These are phyloP conservation scores for Microcera coccophila DNA, from an alignment of 2,329 filamentous ascomycete genomes.

Conservation along the genomic window DNA sequence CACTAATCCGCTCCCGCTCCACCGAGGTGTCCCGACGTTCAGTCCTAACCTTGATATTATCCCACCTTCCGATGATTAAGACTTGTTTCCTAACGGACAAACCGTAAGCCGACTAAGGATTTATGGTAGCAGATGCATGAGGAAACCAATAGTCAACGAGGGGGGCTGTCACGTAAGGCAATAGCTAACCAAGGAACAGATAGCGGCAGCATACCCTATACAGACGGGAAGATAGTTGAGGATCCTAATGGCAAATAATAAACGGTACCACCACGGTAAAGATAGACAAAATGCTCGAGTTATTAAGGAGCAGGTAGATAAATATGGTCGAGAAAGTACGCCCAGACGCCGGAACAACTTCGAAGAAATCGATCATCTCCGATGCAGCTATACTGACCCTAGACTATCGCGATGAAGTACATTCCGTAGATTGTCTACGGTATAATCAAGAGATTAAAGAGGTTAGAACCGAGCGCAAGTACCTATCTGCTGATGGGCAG, in stretches of 20 bases:
- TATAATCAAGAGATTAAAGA: conserved; percentile 63
- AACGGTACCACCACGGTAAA: conserved; percentile 55
- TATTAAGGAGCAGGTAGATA: conserved; percentile 66
- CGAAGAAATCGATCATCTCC: conserved; percentile 41
- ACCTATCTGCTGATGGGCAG: conserved; percentile 60
- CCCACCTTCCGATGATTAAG: too few species aligned
- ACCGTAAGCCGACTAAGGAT: too few species aligned
- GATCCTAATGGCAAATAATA: conserved; percentile 55
- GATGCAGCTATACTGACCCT: conserved; percentile 60
- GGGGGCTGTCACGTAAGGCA: too few species aligned
- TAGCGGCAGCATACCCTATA: conserved; percentile 63
- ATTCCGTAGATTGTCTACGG: conserved; percentile 64
- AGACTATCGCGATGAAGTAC: conserved; percentile 64
- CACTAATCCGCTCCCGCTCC: too few species aligned
- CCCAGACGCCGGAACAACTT: conserved; percentile 58
- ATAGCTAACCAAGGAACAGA: too few species aligned
- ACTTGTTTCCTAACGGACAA: too few species aligned
- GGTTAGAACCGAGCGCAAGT: conserved; percentile 68
- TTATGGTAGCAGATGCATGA: too few species aligned
- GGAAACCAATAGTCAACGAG: too few species aligned
- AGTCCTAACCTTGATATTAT: too few species aligned
- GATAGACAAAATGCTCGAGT: conserved; percentile 57
- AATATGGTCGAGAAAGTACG: conserved; percentile 68
- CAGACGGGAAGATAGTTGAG: conserved; percentile 61
- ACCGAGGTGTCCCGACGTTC: too few species aligned